phyloP scores from a whole-genome alignment of 108 stramenopile species.

The Stephanodiscus triporus region DNA sequence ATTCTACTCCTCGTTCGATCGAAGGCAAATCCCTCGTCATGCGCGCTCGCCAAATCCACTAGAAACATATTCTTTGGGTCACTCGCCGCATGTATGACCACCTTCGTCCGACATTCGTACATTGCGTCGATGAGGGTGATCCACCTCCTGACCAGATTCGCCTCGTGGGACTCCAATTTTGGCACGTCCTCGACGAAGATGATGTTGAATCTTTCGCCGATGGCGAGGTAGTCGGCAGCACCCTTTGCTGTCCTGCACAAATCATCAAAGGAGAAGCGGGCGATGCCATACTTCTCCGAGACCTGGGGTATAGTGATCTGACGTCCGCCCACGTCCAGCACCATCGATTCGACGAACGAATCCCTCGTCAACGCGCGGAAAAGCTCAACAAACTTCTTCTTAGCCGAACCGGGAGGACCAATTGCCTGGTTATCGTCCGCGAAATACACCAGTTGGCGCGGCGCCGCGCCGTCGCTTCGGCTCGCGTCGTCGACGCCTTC shows the following conservation, averaged over 20 bases:
- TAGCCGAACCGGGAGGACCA: neutral
- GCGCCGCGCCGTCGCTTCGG: slow-evolving; percentile 21
- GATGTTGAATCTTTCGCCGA: slow-evolving; percentile 87
- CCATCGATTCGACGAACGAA: slow-evolving; percentile 42
- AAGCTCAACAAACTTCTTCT: slow-evolving; percentile 35
- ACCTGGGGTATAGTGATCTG: slow-evolving; percentile 63
- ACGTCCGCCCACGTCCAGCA: slow-evolving; percentile 70
- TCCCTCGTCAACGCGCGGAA: slow-evolving; percentile 55
- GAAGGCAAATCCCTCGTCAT: slow-evolving; percentile 96
- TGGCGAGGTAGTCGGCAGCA: slow-evolving; percentile 91
- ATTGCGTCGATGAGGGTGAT: slow-evolving; percentile 84
- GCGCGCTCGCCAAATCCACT: slow-evolving; percentile 56
- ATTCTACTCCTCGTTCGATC: slow-evolving; percentile 90
- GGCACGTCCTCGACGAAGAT: slow-evolving; percentile 89
- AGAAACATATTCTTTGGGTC: slow-evolving; percentile 41
- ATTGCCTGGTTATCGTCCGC: slow-evolving; percentile 6
- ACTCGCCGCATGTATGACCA: slow-evolving; percentile 61
- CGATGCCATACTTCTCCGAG: slow-evolving; percentile 53
- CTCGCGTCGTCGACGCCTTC: slow-evolving; percentile 18
- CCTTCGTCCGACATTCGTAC: slow-evolving; percentile 81
- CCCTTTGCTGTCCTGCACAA: slow-evolving; percentile 88
- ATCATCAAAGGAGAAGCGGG: slow-evolving; percentile 85
- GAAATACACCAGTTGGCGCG: slow-evolving; percentile 44
- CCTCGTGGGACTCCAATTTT: slow-evolving; percentile 69
- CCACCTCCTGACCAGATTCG: slow-evolving; percentile 86